These are phyloP conservation scores for Hericium coralloides DNA, from an alignment of 768 basidiomycete genomes.

Conservation along the genomic window DNA sequence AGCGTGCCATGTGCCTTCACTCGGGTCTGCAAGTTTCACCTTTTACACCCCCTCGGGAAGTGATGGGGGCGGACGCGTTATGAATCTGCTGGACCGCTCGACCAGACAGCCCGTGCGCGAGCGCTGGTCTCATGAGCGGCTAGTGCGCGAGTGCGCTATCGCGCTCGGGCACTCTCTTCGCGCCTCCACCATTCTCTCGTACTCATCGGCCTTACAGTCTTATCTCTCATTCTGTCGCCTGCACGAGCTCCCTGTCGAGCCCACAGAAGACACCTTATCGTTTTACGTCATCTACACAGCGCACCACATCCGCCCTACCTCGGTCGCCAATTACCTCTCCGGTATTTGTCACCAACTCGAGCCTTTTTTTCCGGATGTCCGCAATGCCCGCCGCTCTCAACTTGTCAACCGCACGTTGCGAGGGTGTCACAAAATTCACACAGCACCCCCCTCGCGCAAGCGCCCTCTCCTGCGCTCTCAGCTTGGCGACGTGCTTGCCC, in stretches of 20 bases:
- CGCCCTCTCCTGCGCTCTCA: conserved; percentile 15
- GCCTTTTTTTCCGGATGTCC: conserved; percentile 21
- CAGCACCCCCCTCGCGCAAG: conserved; percentile 19
- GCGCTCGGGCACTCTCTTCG: conserved; percentile 25
- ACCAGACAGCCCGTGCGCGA: conserved; percentile 24
- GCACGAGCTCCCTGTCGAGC: conserved; percentile 27
- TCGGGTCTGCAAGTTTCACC: background rate
- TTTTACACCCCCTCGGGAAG: conserved; percentile 14
- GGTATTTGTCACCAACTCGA: conserved; percentile 29
- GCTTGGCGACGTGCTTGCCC: background rate
- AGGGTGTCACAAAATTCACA: conserved; percentile 21
- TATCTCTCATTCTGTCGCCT: conserved; percentile 26
- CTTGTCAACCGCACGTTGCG: conserved; percentile 23
- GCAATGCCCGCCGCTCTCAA: conserved; percentile 4
- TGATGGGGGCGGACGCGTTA: conserved; percentile 18
- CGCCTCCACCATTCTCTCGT: conserved; percentile 14
- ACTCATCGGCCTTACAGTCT: conserved; percentile 28
- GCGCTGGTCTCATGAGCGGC: conserved; percentile 27
- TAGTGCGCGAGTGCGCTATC: conserved; percentile 24
- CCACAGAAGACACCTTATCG: conserved; percentile 28
- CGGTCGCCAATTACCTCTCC: conserved; percentile 28
- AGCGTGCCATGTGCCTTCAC: background rate
- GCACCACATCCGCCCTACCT: conserved; percentile 27
- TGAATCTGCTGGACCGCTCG: conserved; percentile 6
- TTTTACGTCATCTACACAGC: conserved; percentile 28